Evolutionary conservation across 2,329 filamentous ascomycete genomes (phyloP).

Genomic region (Colletotrichum tanaceti): DNA sequence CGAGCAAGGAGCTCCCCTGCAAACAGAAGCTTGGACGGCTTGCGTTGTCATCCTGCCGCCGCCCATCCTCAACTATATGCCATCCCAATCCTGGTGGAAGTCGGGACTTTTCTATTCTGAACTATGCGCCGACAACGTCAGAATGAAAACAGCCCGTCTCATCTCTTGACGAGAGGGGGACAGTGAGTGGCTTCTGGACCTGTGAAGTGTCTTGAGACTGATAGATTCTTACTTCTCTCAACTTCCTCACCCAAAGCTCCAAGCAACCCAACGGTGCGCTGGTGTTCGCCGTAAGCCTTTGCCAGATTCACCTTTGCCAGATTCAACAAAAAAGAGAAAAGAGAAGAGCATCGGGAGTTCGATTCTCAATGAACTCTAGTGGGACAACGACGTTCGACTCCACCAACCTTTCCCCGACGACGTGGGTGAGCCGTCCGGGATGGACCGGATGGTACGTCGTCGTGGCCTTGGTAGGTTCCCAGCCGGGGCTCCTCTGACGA

Average conservation of each 20-base stretch:
- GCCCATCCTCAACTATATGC: background rate
- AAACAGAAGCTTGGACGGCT: background rate
- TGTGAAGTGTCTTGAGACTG: background rate
- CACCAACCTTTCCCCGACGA: background rate
- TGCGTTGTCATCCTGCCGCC: background rate
- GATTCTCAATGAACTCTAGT: background rate
- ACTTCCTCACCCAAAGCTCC: background rate
- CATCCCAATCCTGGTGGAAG: background rate
- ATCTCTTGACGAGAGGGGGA: background rate
- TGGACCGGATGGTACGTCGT: slow-evolving; percentile 4
- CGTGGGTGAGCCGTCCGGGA: background rate
- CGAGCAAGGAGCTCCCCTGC: too few relatives aligned
- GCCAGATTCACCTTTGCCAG: too few relatives aligned
- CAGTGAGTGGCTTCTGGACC: background rate
- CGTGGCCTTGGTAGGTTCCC: slow-evolving; percentile 3
- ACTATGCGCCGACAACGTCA: background rate
- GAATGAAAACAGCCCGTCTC: background rate
- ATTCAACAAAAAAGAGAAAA: too few relatives aligned
- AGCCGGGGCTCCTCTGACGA: background rate
- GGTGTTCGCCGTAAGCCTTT: too few relatives aligned
- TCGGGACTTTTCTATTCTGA: background rate
- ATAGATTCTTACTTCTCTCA: background rate
- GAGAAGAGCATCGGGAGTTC: too few relatives aligned
- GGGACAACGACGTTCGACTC: background rate
- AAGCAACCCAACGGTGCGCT: background rate